A percentile compares a stretch with the other conserved stretches of the same genome.
These are phyloP conservation scores for Bertia moriformis DNA, from an alignment of 2,329 filamentous ascomycete genomes.

Conservation along the genomic window DNA sequence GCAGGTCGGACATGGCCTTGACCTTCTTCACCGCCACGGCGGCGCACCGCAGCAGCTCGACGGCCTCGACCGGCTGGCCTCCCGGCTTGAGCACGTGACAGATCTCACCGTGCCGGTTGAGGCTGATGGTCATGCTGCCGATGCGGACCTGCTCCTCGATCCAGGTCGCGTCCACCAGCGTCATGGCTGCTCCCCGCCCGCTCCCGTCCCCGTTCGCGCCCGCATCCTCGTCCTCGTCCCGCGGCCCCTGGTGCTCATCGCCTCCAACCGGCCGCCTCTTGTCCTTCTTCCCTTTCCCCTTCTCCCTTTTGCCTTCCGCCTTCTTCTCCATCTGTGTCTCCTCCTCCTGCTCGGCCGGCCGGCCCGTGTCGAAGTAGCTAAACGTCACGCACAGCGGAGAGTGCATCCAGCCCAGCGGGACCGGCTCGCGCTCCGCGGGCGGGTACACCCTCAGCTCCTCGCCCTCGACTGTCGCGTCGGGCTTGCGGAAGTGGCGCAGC, in stretches of 20 bases:
- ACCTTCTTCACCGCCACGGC: constrained; percentile 63
- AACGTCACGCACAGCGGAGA: constrained; percentile 85
- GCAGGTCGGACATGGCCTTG: constrained; percentile 61
- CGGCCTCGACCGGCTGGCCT: constrained; percentile 67
- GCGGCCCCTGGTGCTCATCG: too few relatives aligned
- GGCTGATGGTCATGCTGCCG: constrained; percentile 63
- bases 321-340: constrained; percentile 9
- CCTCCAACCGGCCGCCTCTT: too few relatives aligned
- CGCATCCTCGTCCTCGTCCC: constrained; percentile 28
- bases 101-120: constrained; percentile 81
- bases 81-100: constrained; percentile 86
- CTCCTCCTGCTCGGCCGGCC: too few relatives aligned
- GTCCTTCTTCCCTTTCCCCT: too few relatives aligned
- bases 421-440: constrained; percentile 72
- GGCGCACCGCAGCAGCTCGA: constrained; percentile 63
- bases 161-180: constrained; percentile 58
- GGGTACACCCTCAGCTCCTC: constrained; percentile 76
- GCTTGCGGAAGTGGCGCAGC: constrained; percentile 78
- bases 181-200: too few relatives aligned
- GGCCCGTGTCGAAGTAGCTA: too few relatives aligned
- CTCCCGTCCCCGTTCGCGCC: constrained; percentile 42
- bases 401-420: constrained; percentile 80
- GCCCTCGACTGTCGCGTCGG: constrained; percentile 75
- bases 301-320: constrained; percentile 9
- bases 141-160: constrained; percentile 65